These are phyloP conservation scores for Blepharisma japonicum DNA, from an alignment of 73 alveolate genomes.

Conservation along the genomic window DNA sequence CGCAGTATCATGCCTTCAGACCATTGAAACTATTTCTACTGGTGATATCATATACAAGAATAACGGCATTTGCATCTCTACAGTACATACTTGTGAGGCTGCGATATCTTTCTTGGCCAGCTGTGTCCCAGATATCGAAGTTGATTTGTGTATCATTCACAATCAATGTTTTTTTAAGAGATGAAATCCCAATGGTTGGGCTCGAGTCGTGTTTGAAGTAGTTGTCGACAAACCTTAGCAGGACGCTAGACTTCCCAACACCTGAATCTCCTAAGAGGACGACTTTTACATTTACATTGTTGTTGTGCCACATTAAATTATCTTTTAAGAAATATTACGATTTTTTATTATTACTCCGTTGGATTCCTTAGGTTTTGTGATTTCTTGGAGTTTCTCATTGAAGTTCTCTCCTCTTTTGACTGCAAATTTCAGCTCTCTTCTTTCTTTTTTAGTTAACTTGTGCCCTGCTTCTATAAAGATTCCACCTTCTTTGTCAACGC, in stretches of 20 bases:
- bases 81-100: not conserved
- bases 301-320: no score
- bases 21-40: not conserved
- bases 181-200: not conserved
- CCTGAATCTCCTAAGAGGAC: not conserved
- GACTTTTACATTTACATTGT: no score
- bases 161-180: not conserved
- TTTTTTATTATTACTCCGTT: no score
- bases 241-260: not conserved
- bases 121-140: not conserved
- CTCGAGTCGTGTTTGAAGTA: not conserved
- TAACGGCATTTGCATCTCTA: not conserved
- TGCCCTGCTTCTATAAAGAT: slow-evolving; percentile 37
- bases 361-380: slow-evolving; percentile 6
- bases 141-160: not conserved
- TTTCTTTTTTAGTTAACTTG: slow-evolving; percentile 47
- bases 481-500: slow-evolving; percentile 37
- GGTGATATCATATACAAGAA: not conserved
- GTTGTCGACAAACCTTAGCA: not conserved
- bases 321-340: no score
- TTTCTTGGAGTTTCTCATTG: slow-evolving; percentile 11
- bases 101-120: slow-evolving; percentile 4
- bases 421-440: slow-evolving; percentile 52
- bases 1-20: not conserved
- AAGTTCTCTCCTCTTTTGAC: slow-evolving; percentile 43